These are phyloP conservation scores for Bothriochloa decipiens DNA, from an alignment of 176 grass and related monocot species.

Conservation along the genomic window DNA sequence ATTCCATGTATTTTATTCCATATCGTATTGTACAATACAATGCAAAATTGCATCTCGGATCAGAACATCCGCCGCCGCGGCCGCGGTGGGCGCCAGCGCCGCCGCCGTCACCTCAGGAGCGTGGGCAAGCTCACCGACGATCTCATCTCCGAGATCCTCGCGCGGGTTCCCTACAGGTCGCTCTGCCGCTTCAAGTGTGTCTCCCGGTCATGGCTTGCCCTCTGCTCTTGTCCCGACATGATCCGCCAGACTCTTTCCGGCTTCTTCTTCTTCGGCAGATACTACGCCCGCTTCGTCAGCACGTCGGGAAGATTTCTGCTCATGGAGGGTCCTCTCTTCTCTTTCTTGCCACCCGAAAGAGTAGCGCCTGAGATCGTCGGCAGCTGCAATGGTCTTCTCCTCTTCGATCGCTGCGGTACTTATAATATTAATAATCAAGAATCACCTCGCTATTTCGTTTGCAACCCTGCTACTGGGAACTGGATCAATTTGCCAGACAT, in stretches of 20 bases:
- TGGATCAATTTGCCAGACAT: not conserved
- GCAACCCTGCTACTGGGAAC: not conserved
- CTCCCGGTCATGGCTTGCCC: not conserved
- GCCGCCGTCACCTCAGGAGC: not conserved
- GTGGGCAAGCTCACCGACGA: not conserved
- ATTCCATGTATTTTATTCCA: too few relatives aligned
- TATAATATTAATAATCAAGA: too few relatives aligned
- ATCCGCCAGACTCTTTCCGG: not conserved
- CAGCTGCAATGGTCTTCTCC: not conserved
- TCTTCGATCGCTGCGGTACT: not conserved
- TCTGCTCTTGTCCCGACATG: not conserved
- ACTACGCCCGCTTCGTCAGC: not conserved
- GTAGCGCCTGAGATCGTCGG: too few relatives aligned
- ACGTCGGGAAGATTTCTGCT: not conserved
- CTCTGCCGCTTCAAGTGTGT: slow-evolving; percentile 19
- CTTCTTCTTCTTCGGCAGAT: not conserved
- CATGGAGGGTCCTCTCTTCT: not conserved
- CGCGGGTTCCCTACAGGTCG: not conserved
- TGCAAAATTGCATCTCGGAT: too few relatives aligned
- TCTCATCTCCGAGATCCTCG: not conserved
- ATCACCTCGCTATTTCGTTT: not conserved
- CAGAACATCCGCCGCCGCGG: too few relatives aligned
- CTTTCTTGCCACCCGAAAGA: not conserved
- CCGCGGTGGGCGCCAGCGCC: not conserved
- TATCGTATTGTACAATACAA: too few relatives aligned